Percentiles rank a stretch among this genome's conserved stretches.
phyloP scores from a whole-genome alignment of 352 stramenopile species.

The Thalassiosira mediterranea region DNA sequence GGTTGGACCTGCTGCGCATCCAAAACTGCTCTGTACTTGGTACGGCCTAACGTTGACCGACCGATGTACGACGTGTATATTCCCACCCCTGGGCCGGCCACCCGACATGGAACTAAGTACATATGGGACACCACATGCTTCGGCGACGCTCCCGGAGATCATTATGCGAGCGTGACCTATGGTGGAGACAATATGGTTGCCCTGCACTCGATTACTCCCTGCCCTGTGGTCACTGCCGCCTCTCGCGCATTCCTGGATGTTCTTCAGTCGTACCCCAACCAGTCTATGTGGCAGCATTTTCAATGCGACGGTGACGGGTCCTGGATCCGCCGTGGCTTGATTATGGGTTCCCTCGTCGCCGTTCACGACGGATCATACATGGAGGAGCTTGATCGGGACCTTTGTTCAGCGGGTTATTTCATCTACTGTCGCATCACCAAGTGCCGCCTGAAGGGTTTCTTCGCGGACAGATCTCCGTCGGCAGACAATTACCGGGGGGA shows the following conservation, averaged over 20 bases:
- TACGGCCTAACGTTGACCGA: neutral
- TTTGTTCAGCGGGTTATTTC: constrained; percentile 17
- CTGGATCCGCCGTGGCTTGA: constrained; percentile 14
- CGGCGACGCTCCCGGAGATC: no score
- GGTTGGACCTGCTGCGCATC: neutral
- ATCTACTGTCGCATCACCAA: neutral
- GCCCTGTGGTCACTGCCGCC: neutral
- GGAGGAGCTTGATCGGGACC: neutral
- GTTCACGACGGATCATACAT: constrained; percentile 42
- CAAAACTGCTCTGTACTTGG: neutral
- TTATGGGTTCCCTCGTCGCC: constrained; percentile 2
- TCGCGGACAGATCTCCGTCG: neutral
- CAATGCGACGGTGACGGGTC: constrained; percentile 29
- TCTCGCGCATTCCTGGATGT: neutral
- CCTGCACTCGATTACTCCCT: neutral
- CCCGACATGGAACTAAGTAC: no score
- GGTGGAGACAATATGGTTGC: neutral
- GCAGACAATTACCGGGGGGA: constrained; percentile 7
- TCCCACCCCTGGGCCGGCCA: neutral
- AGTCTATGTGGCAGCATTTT: constrained; percentile 14
- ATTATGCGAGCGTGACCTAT: neutral
- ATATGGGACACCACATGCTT: no score
- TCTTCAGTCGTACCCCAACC: neutral
- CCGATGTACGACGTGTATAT: neutral
- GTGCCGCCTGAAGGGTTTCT: neutral